Percentiles rank a stretch among this genome's conserved stretches.
Conservation (phyloP, 2,329 filamentous ascomycete species). For the Escovopsis weberi region DNA sequence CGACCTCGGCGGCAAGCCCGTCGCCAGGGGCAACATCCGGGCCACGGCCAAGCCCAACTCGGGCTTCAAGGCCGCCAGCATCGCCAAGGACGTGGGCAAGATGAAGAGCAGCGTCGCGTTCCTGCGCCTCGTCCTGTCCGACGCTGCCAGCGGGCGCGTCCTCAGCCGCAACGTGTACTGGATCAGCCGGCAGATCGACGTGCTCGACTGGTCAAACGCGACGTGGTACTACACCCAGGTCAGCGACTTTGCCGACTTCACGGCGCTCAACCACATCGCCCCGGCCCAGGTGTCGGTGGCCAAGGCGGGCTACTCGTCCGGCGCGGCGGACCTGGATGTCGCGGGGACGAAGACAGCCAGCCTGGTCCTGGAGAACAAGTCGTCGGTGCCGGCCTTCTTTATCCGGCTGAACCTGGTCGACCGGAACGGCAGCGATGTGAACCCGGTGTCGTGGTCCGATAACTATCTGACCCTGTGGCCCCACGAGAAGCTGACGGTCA, state of each 20-base stretch:
- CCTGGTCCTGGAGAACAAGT: conserved; percentile 36
- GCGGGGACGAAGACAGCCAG: conserved; percentile 7
- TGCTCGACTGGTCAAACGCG: conserved; percentile 39
- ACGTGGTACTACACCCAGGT: conserved; percentile 47
- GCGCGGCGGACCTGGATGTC: conserved; percentile 2
- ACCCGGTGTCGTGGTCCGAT: conserved; percentile 43
- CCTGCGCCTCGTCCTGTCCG: conserved; percentile 32
- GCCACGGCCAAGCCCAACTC: conserved; percentile 29
- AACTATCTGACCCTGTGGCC: conserved; percentile 51
- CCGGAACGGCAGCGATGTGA: conserved; percentile 26
- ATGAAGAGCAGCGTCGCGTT: conserved; percentile 29
- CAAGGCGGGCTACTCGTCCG: background rate
- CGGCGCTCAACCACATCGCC: conserved; percentile 25
- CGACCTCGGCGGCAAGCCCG: conserved; percentile 27
- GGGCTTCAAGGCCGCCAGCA: conserved; percentile 16
- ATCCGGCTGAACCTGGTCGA: conserved; percentile 36
- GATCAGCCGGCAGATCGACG: conserved; percentile 32
- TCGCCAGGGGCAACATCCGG: conserved; percentile 20
- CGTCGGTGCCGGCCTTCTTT: conserved; percentile 41
- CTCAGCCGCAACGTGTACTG: conserved; percentile 48
- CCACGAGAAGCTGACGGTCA: conserved; percentile 28
- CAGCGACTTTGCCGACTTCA: conserved; percentile 32
- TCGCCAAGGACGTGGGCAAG: conserved; percentile 11
- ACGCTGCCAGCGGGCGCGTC: conserved; percentile 12
- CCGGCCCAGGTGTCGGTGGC: conserved; percentile 22